These are phyloP conservation scores for Geosmithia putterillii DNA, from an alignment of 2,329 filamentous ascomycete species.

Conservation along the genomic window DNA sequence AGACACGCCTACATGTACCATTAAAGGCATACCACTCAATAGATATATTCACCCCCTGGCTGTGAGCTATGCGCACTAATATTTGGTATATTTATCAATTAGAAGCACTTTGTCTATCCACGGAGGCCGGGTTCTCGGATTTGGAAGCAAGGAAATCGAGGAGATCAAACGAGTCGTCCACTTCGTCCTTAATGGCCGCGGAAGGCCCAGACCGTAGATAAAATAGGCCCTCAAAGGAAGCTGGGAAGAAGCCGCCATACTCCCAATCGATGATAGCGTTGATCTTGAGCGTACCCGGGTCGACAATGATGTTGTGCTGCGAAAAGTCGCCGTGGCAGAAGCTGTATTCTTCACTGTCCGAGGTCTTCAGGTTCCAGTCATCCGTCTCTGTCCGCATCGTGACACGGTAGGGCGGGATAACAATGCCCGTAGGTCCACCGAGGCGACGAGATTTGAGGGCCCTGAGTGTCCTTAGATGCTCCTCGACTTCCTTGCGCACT, in stretches of 20 bases:
- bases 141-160: background rate
- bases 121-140: too few relatives aligned
- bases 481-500: constrained; percentile 13
- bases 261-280: constrained; percentile 25
- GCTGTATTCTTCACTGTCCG: constrained; percentile 7
- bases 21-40: too few relatives aligned
- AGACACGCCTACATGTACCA: too few relatives aligned
- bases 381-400: constrained; percentile 9
- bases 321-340: constrained; percentile 13
- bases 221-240: constrained; percentile 10
- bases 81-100: too few relatives aligned
- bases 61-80: too few relatives aligned
- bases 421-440: constrained; percentile 16
- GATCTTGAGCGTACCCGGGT: constrained; percentile 16
- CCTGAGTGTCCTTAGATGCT: constrained; percentile 11
- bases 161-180: constrained; percentile 4
- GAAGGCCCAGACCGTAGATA: constrained; percentile 9
- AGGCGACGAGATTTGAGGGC: constrained; percentile 12
- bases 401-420: constrained; percentile 16
- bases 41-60: too few relatives aligned
- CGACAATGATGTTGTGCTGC: constrained; percentile 9
- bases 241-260: constrained; percentile 21
- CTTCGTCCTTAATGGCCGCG: constrained; percentile 5
- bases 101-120: too few relatives aligned
- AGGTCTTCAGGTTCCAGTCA: constrained; percentile 9